These are phyloP conservation scores for Gomphus bonarii DNA, from an alignment of 1,284 basidiomycete species.

Conservation along the genomic window DNA sequence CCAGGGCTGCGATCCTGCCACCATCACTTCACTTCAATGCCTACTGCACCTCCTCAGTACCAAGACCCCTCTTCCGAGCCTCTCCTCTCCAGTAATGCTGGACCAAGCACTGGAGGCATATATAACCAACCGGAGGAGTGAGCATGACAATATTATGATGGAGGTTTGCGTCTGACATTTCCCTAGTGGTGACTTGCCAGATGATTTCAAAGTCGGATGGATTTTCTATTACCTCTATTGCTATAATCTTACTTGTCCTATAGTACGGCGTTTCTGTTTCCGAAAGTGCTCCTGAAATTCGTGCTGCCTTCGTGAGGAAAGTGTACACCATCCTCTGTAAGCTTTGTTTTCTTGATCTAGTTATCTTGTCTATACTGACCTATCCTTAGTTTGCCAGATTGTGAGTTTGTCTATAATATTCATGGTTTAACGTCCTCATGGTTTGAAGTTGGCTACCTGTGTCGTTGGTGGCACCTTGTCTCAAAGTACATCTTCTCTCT, in stretches of 20 bases:
- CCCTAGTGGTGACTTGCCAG: slow-evolving; percentile 51
- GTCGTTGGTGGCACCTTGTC: slow-evolving; percentile 59
- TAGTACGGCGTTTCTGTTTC: slow-evolving; percentile 72
- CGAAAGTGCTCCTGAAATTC: slow-evolving; percentile 61
- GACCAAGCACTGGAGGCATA: slow-evolving; percentile 39
- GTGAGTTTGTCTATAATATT: slow-evolving; percentile 28
- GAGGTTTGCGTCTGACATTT: neutral
- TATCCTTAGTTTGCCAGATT: slow-evolving; percentile 54
- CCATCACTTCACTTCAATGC: slow-evolving; percentile 1
- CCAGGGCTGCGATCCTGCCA: neutral
- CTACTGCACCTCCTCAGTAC: slow-evolving; percentile 23
- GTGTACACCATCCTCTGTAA: slow-evolving; percentile 73
- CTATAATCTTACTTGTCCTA: neutral
- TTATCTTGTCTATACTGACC: slow-evolving; percentile 9
- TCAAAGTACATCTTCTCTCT: slow-evolving; percentile 41
- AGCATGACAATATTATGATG: neutral
- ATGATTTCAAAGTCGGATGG: slow-evolving; percentile 67
- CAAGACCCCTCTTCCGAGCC: slow-evolving; percentile 31
- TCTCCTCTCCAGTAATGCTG: slow-evolving; percentile 35
- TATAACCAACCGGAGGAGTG: slow-evolving; percentile 54
- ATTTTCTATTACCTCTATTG: slow-evolving; percentile 9
- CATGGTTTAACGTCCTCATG: slow-evolving; percentile 2
- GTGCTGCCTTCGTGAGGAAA: slow-evolving; percentile 69
- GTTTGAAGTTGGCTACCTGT: slow-evolving; percentile 47
- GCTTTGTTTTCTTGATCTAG: slow-evolving; percentile 19